Evolutionary conservation across 2,329 filamentous ascomycete genomes (phyloP).

Genomic region (Exophiala bonariae): DNA sequence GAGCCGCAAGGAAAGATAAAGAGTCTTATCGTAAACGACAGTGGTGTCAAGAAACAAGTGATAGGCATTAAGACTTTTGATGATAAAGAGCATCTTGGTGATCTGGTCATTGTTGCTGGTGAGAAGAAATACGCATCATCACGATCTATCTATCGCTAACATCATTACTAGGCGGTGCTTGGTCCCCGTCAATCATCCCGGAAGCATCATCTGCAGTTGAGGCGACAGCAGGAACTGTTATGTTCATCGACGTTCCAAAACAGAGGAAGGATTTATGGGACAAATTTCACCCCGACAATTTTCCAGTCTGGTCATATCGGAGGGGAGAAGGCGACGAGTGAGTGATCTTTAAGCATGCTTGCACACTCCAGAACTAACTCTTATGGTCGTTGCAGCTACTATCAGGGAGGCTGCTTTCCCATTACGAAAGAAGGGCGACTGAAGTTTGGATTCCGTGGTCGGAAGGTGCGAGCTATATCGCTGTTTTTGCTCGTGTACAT

Average conservation of each 20-base stretch:
- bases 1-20: slow-evolving; percentile 24
- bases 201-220: slow-evolving; percentile 34
- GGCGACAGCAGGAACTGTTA: slow-evolving; percentile 40
- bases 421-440: slow-evolving; percentile 28
- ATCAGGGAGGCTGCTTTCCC: slow-evolving; percentile 28
- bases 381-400: slow-evolving; percentile 4
- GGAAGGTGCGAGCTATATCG: slow-evolving; percentile 11
- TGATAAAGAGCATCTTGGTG: slow-evolving; percentile 25
- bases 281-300: slow-evolving; percentile 36
- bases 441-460: slow-evolving; percentile 31
- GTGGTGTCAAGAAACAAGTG: slow-evolving; percentile 19
- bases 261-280: slow-evolving; percentile 34
- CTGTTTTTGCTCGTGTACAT: background rate
- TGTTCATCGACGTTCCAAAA: slow-evolving; percentile 36
- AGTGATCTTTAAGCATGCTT: slow-evolving; percentile 2
- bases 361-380: background rate
- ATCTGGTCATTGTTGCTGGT: slow-evolving; percentile 31
- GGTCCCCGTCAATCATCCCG: slow-evolving; percentile 33
- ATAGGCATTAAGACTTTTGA: slow-evolving; percentile 33
- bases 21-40: slow-evolving; percentile 1
- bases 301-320: slow-evolving; percentile 35
- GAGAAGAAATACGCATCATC: background rate
- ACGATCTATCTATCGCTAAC: background rate
- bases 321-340: slow-evolving; percentile 18
- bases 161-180: slow-evolving; percentile 28